Percentiles rank a stretch among this genome's conserved stretches.
Conservation (phyloP, 345 rosid species). For the Viola odorata region DNA sequence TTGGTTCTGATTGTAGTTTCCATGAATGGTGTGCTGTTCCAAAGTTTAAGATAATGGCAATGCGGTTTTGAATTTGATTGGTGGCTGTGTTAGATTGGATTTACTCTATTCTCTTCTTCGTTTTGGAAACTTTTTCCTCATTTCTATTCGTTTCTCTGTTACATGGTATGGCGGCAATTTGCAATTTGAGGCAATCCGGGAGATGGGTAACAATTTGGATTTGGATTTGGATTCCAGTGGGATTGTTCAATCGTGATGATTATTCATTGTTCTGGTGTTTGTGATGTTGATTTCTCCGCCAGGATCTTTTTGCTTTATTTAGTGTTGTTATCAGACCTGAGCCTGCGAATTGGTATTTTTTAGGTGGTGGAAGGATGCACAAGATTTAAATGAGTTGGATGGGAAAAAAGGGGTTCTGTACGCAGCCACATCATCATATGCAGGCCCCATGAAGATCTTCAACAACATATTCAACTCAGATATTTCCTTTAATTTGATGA, state of each 20-base stretch:
- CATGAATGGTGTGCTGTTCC: too few relatives aligned
- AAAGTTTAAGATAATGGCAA: too few relatives aligned
- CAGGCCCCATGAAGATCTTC: conserved; percentile 87
- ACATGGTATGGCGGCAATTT: conserved; percentile 6
- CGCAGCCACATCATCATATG: conserved; percentile 60
- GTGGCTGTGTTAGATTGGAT: too few relatives aligned
- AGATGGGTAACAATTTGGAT: not conserved
- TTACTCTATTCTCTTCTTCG: not conserved
- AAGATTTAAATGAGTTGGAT: conserved; percentile 45
- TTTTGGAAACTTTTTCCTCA: not conserved
- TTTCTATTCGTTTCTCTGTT: not conserved
- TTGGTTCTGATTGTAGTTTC: too few relatives aligned
- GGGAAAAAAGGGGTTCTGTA: conserved; percentile 61
- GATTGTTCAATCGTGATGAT: not conserved
- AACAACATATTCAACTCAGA: conserved; percentile 83
- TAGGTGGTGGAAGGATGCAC: conserved; percentile 98
- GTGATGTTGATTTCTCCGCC: too few relatives aligned
- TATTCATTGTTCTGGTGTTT: too few relatives aligned
- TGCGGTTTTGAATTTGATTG: too few relatives aligned
- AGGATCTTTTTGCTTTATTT: too few relatives aligned
- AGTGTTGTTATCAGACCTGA: too few relatives aligned
- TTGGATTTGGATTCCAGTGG: not conserved
- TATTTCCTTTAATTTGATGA: conserved; percentile 66
- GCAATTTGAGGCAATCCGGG: conserved; percentile 11
- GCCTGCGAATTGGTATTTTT: not conserved